Base-by-base conservation (phyloP, 2,329 filamentous ascomycete species). In the Beauveria sp. region DNA sequence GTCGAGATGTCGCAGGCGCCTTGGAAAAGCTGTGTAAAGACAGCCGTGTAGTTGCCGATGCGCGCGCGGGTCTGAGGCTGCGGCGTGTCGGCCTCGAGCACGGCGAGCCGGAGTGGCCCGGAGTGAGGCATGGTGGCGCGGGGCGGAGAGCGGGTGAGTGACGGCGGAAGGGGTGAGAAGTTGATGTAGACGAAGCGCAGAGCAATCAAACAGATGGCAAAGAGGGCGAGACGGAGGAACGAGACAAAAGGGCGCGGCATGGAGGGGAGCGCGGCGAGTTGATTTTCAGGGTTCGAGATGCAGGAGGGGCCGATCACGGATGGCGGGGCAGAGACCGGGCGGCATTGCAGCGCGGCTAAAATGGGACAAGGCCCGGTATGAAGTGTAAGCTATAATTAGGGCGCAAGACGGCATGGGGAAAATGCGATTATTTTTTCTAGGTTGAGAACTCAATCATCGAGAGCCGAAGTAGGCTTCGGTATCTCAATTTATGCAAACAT, bases 41-140 rank as follows among this genome's bases (percentile, higher is more conserved):
- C 82, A 64, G 85, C 87, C 64, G 86, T 84, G 75, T 96, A 97
- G 63, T 81, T 81, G 57, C 85, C 84, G 74, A 89, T 92, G 68
- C 84, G 84, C 60, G 80, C 80, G 60, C 83, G 77, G 43, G 88
- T 84, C 49, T 81, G 74, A 1, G 85, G 82, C 55, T 89, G 79
- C 1, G 91, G 91, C 1, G 84, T 89, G 75, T 96, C 93, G 78
- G 90, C 88, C 79, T 96, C 91, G 67, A 98, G 86, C 67, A 98
- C 83, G 52, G 93, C 92, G 74, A 97, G 88, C 61, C 90, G 88
- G 66, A 93, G 77, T 34, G 84, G 83, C 46, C 50, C 40, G 58
- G 58, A 49, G 26, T 12, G 38, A 47, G 50, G 20, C 50, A 54
- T 60, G 46, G 45, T 16, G 52, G n/a, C 8, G 18, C 12, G 45